Percentiles rank a stretch among this genome's conserved stretches.
Evolutionary conservation across 2,329 filamentous ascomycete genomes (phyloP).

Genomic region (Neonectria punicea): DNA sequence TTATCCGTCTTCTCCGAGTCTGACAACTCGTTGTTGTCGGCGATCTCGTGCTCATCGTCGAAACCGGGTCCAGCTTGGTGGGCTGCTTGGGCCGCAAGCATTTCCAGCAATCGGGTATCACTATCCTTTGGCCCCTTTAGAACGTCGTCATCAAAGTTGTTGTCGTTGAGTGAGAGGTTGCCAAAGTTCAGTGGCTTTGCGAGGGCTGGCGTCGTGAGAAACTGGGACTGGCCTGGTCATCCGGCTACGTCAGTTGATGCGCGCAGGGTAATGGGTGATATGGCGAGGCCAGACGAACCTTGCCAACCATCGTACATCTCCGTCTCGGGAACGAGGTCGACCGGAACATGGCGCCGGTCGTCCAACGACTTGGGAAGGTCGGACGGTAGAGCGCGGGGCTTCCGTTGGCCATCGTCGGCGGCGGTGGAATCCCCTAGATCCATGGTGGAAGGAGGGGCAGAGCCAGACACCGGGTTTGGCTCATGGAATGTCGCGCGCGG

Average conservation of each 20-base stretch:
- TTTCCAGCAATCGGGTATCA: slow-evolving; percentile 90
- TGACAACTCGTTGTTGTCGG: slow-evolving; percentile 77
- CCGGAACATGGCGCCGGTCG: slow-evolving; percentile 78
- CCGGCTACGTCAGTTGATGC: slow-evolving; percentile 40
- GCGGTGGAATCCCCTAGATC: slow-evolving; percentile 64
- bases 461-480: slow-evolving; percentile 44
- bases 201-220: slow-evolving; percentile 85
- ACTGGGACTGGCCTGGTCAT: slow-evolving; percentile 87
- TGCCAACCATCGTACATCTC: slow-evolving; percentile 99
- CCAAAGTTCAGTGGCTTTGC: slow-evolving; percentile 86
- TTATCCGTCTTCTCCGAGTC: slow-evolving; percentile 81
- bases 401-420: slow-evolving; percentile 53
- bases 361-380: slow-evolving; percentile 94
- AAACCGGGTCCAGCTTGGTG: slow-evolving; percentile 78
- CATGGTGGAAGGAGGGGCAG: slow-evolving; percentile 62
- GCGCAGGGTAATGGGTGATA: slow-evolving; percentile 27
- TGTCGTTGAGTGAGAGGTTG: slow-evolving; percentile 84
- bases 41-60: slow-evolving; percentile 83
- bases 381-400: slow-evolving; percentile 71
- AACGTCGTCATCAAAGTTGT: slow-evolving; percentile 73
- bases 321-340: slow-evolving; percentile 78
- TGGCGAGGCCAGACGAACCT: slow-evolving; percentile 62
- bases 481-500: slow-evolving; percentile 45
- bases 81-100: slow-evolving; percentile 92
- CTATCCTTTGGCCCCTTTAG: slow-evolving; percentile 74